Conservation (phyloP, 495 filamentous ascomycete genomes). For the Bombardia bombarda region DNA sequence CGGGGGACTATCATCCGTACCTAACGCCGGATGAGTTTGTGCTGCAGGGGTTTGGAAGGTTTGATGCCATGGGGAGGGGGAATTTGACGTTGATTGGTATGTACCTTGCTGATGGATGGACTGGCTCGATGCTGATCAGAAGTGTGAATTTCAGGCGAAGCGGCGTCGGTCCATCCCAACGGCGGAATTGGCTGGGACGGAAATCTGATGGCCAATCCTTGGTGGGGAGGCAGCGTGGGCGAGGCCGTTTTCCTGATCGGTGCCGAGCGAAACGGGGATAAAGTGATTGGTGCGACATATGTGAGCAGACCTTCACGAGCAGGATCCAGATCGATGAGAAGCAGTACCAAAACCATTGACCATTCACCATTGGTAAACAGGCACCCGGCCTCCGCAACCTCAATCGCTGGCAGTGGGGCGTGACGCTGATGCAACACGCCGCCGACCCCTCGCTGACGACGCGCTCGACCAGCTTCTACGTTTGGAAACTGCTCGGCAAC, state of each 20-base stretch:
- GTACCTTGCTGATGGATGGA: slow-evolving; percentile 14
- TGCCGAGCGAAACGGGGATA: slow-evolving; percentile 57
- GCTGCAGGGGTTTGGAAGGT: slow-evolving; percentile 30
- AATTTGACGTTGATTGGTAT: slow-evolving; percentile 25
- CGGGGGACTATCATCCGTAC: slow-evolving; percentile 36
- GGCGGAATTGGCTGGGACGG: slow-evolving; percentile 41
- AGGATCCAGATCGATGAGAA: no score
- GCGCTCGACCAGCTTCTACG: slow-evolving; percentile 33
- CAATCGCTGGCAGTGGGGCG: slow-evolving; percentile 35
- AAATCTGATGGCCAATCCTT: slow-evolving; percentile 25
- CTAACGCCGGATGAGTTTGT: slow-evolving; percentile 26
- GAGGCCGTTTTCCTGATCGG: slow-evolving; percentile 64
- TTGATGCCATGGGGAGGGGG: slow-evolving; percentile 29
- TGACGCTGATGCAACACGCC: slow-evolving; percentile 43
- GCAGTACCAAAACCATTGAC: no score
- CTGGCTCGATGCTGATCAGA: neutral
- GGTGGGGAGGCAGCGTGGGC: slow-evolving; percentile 52
- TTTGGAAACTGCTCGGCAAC: slow-evolving; percentile 39
- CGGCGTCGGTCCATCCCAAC: slow-evolving; percentile 46
- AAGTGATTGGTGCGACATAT: slow-evolving; percentile 33
- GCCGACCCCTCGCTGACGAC: slow-evolving; percentile 45
- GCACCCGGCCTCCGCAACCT: slow-evolving; percentile 33
- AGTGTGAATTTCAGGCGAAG: slow-evolving; percentile 35
- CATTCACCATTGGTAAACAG: no score
- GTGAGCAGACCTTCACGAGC: no score